Evolutionary conservation across 371 early-diverging fungal species (phyloP).

Genomic region (Homolaphlyctis polyrhiza): DNA sequence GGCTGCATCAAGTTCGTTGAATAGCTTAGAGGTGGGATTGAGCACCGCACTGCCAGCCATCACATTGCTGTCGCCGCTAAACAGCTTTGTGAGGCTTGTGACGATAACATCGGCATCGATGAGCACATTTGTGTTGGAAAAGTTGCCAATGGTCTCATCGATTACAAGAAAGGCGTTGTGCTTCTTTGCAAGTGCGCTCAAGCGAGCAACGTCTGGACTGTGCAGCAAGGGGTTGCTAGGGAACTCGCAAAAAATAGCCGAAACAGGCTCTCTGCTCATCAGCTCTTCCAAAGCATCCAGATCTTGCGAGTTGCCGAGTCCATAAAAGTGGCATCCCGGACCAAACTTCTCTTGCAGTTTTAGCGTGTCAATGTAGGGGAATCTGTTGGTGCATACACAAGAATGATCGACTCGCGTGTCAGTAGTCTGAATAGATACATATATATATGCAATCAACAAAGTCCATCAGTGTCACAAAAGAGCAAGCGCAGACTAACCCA

Average conservation of each 20-base stretch:
- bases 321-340: constrained; percentile 73
- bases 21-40: constrained; percentile 66
- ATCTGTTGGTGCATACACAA: constrained; percentile 38
- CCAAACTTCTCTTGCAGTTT: constrained; percentile 94
- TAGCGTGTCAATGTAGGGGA: constrained; percentile 91
- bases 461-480: too few species aligned
- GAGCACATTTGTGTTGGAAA: constrained; percentile 76
- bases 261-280: constrained; percentile 26
- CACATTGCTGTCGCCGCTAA: constrained; percentile 93
- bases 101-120: constrained; percentile 83
- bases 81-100: constrained; percentile 89
- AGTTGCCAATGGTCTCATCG: constrained; percentile 93
- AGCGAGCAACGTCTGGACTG: constrained; percentile 67
- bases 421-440: too few species aligned
- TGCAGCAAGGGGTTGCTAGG: constrained; percentile 91
- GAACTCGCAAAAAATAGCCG: constrained; percentile 85
- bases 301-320: constrained; percentile 68
- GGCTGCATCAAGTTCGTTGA: constrained; percentile 46
- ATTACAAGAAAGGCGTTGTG: constrained; percentile 77
- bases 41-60: constrained; percentile 92
- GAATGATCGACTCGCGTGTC: not conserved
- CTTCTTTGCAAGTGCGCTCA: constrained; percentile 70
- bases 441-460: too few species aligned
- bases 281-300: constrained; percentile 52
- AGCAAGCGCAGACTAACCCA: constrained; percentile 53